Conservation (phyloP, 345 rosid species). For the Hibiscus trionum region DNA sequence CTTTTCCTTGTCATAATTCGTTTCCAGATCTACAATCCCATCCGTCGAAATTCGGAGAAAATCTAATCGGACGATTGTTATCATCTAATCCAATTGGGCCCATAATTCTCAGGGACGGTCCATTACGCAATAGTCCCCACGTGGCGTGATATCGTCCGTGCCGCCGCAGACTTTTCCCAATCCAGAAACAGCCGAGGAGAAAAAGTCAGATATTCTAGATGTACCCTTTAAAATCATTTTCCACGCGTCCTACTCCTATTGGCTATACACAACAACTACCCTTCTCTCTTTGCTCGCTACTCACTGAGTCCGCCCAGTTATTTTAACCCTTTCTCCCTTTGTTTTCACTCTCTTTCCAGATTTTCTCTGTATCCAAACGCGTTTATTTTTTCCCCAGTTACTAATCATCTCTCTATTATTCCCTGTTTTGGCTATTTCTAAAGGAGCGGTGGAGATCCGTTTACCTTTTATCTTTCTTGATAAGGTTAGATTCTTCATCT, state of each 20-base stretch:
- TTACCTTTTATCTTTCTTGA: constrained; percentile 10
- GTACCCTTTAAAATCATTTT: constrained; percentile 9
- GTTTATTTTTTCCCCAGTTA: neutral
- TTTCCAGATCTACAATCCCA: constrained; percentile 10
- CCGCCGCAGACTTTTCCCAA: constrained; percentile 5
- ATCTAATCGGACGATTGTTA: neutral
- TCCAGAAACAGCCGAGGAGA: neutral
- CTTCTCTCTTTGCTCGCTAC: neutral
- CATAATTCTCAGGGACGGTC: neutral
- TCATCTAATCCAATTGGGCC: neutral
- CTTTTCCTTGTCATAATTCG: neutral
- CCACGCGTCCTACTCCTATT: constrained; percentile 25
- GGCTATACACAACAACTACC: constrained; percentile 8
- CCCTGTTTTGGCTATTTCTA: neutral
- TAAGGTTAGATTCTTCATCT: constrained; percentile 30
- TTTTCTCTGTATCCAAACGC: constrained; percentile 28
- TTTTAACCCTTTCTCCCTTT: constrained; percentile 8
- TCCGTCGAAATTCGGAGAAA: neutral
- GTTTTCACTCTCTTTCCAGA: neutral
- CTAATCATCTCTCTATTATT: constrained; percentile 6
- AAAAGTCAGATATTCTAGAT: constrained; percentile 22
- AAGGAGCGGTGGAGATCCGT: constrained; percentile 3
- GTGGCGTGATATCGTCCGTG: constrained; percentile 10
- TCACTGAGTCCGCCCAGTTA: constrained; percentile 28
- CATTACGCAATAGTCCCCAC: constrained; percentile 7